phyloP scores from a whole-genome alignment of 352 stramenopile species.

The Proteromonas lacertae region DNA sequence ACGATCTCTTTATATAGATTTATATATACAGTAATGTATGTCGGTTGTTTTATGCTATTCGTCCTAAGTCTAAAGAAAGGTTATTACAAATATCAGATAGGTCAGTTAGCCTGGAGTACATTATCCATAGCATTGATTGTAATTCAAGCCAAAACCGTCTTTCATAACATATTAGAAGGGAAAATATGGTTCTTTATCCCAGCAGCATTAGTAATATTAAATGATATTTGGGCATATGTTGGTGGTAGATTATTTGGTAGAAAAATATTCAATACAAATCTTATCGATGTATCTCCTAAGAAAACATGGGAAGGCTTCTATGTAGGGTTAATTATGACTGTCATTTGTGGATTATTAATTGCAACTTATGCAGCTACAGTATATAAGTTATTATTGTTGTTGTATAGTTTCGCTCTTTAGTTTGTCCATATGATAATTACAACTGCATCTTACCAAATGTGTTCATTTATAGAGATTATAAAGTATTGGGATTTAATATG shows the following conservation, averaged over 20 bases:
- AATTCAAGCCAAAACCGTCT: conserved; percentile 16
- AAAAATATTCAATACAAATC: conserved; percentile 58
- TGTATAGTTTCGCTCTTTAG: background rate
- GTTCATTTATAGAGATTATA: no score
- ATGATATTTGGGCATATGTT: conserved; percentile 31
- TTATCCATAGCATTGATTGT: conserved; percentile 15
- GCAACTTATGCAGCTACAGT: conserved; percentile 30
- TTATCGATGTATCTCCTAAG: conserved; percentile 68
- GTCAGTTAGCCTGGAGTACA: conserved; percentile 14
- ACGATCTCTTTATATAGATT: conserved; percentile 43
- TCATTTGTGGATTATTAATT: conserved; percentile 51
- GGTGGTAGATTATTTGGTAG: conserved; percentile 24
- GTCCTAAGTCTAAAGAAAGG: conserved; percentile 13
- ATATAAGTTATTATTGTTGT: conserved; percentile 2
- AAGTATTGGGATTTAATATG: background rate
- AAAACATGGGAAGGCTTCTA: conserved; percentile 99
- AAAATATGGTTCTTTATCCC: conserved; percentile 33
- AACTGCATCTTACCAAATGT: background rate
- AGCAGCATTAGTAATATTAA: conserved; percentile 20
- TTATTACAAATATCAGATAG: conserved; percentile 13
- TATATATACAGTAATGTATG: conserved; percentile 9
- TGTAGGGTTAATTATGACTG: conserved; percentile 67
- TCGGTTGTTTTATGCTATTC: background rate
- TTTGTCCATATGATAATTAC: background rate
- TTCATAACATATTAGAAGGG: conserved; percentile 18